These are phyloP conservation scores for Candida vartiovaarae DNA, from an alignment of 805 yeast genomes.

Conservation along the genomic window DNA sequence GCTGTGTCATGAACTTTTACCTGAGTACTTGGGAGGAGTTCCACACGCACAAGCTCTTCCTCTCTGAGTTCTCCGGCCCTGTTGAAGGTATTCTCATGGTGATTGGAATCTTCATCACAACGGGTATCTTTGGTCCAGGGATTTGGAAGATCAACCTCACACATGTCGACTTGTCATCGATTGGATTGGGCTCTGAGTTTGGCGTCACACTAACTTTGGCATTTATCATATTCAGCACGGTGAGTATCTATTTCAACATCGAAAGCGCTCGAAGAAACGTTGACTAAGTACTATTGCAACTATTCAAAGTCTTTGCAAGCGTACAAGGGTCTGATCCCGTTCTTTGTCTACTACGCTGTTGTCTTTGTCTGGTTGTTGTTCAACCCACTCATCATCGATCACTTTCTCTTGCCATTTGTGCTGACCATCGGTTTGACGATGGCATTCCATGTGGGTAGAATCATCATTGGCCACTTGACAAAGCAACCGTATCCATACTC, in stretches of 20 bases:
- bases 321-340: constrained; percentile 59
- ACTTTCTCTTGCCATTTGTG: constrained; percentile 46
- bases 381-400: constrained; percentile 38
- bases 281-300: constrained; percentile 34
- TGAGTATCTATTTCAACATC: constrained; percentile 57
- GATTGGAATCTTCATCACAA: constrained; percentile 43
- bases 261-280: constrained; percentile 62
- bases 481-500: constrained; percentile 66
- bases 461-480: constrained; percentile 82
- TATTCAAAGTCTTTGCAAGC: constrained; percentile 28
- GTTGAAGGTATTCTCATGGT: constrained; percentile 85
- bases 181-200: constrained; percentile 11
- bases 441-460: constrained; percentile 87
- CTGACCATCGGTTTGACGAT: constrained; percentile 66
- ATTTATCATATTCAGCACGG: constrained; percentile 43
- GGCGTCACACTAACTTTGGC: constrained; percentile 35
- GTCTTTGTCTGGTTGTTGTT: constrained; percentile 34
- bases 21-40: constrained; percentile 94
- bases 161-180: constrained; percentile 23
- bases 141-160: constrained; percentile 50
- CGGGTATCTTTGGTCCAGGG: constrained; percentile 65
- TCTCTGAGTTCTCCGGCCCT: constrained; percentile 84
- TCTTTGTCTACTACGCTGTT: constrained; percentile 32
- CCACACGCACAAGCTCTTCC: constrained; percentile 75
- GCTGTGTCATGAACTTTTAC: constrained; percentile 74